A percentile compares a stretch with the other conserved stretches of the same genome.
phyloP scores from a whole-genome alignment of 345 rosid species.

The Erodium maritimum region DNA sequence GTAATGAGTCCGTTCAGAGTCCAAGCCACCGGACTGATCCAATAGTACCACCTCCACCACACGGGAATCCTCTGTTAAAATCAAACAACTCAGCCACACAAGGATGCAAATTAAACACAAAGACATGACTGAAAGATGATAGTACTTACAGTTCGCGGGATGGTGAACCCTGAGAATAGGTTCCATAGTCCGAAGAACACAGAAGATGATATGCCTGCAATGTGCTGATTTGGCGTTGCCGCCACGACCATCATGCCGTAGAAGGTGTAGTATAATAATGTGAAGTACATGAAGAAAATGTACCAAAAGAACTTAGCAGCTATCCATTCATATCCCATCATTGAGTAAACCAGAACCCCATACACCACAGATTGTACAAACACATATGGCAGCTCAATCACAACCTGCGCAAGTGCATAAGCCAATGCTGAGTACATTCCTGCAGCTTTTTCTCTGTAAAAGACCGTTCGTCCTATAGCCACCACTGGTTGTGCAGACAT shows the following conservation, averaged over 20 bases:
- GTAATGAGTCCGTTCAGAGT: neutral
- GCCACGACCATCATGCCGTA: constrained; percentile 13
- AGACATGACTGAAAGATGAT: too few relatives aligned
- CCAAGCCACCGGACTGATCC: neutral
- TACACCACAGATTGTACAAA: constrained; percentile 7
- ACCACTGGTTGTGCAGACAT: neutral
- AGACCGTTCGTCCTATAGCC: constrained; percentile 1
- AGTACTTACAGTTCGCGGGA: constrained; percentile 11
- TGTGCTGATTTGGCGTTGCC: constrained; percentile 9
- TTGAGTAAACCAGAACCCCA: constrained; percentile 5
- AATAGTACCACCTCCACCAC: constrained; percentile 2
- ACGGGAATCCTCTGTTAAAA: constrained; percentile 2
- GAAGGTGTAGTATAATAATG: constrained; percentile 13
- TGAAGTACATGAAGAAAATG: too few relatives aligned
- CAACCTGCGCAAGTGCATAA: neutral
- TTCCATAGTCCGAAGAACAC: constrained; percentile 8
- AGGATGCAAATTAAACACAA: neutral
- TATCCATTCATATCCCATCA: too few relatives aligned
- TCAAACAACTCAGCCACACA: neutral
- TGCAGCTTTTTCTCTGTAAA: constrained; percentile 3
- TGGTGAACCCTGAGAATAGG: constrained; percentile 6
- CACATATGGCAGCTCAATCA: constrained; percentile 13
- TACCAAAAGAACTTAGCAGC: too few relatives aligned
- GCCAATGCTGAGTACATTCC: constrained; percentile 2
- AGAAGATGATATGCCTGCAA: constrained; percentile 4